These are phyloP conservation scores for Cryptococcus sp. DNA, from an alignment of 1,284 basidiomycete genomes.

Conservation along the genomic window DNA sequence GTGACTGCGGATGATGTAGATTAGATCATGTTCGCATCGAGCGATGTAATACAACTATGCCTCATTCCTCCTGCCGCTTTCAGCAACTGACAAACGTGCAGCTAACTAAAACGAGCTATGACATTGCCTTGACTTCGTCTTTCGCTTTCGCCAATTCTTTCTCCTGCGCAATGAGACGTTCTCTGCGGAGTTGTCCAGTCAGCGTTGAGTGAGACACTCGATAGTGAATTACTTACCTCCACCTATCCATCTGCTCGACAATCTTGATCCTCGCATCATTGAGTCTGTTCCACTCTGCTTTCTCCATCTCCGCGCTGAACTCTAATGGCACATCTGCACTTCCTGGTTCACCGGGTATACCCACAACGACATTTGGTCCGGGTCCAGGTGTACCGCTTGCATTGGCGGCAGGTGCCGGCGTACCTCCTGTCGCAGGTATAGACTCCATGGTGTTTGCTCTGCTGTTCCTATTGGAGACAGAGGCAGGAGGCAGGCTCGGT, in stretches of 20 bases:
- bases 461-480: slow-evolving; percentile 67
- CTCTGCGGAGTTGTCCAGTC: slow-evolving; percentile 17
- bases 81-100: not conserved
- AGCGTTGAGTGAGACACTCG: not conserved
- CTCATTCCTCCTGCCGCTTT: not conserved
- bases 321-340: slow-evolving; percentile 62
- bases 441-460: slow-evolving; percentile 56
- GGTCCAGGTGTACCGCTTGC: slow-evolving; percentile 60
- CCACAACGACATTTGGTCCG: slow-evolving; percentile 55
- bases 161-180: slow-evolving; percentile 60
- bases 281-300: slow-evolving; percentile 76
- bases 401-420: slow-evolving; percentile 18
- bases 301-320: slow-evolving; percentile 79
- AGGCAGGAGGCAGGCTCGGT: slow-evolving; percentile 2
- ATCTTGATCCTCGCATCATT: slow-evolving; percentile 74
- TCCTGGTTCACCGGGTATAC: slow-evolving; percentile 43
- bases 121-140: slow-evolving; percentile 31
- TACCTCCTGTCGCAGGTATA: not conserved
- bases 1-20: not conserved
- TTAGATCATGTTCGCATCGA: slow-evolving; percentile 1
- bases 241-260: slow-evolving; percentile 52
- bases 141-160: slow-evolving; percentile 44
- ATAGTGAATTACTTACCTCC: slow-evolving; percentile 41
- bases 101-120: not conserved
- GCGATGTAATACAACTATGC: slow-evolving; percentile 13